Evolutionary conservation across 108 stramenopile genomes (phyloP).

Genomic region (Phaeodactylum tricornutum): DNA sequence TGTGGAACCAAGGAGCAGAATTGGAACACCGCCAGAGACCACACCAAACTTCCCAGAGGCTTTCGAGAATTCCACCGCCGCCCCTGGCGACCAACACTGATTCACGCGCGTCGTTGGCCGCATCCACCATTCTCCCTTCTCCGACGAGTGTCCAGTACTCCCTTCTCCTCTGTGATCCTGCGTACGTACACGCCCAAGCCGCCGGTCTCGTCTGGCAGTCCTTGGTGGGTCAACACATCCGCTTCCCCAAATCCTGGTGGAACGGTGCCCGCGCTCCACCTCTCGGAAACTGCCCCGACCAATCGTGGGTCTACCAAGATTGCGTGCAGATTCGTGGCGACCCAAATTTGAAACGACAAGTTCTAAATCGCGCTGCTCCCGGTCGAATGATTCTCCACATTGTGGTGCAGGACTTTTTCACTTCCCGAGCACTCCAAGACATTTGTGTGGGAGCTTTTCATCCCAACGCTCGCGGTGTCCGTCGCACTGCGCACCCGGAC

Average conservation of each 20-base stretch:
- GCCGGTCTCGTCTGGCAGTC: constrained; percentile 70
- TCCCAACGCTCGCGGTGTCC: constrained; percentile 65
- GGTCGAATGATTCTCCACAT: constrained; percentile 66
- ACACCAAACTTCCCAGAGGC: too few species aligned
- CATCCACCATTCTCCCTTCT: too few species aligned
- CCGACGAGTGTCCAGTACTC: not conserved
- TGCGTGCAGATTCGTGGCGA: constrained; percentile 57
- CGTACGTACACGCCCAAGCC: constrained; percentile 39
- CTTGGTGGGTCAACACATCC: constrained; percentile 65
- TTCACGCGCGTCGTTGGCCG: too few species aligned
- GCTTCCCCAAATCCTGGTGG: constrained; percentile 62
- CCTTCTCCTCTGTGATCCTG: constrained; percentile 15
- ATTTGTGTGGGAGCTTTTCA: constrained; percentile 69
- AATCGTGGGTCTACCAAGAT: not conserved
- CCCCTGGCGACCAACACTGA: too few species aligned
- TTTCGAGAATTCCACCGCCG: too few species aligned
- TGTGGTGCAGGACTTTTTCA: constrained; percentile 42
- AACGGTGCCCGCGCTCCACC: constrained; percentile 24
- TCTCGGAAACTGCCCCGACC: not conserved
- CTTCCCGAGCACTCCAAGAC: constrained; percentile 32
- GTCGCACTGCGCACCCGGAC: constrained; percentile 21
- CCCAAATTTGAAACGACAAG: constrained; percentile 35
- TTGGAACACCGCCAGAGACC: too few species aligned
- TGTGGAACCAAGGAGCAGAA: too few species aligned
- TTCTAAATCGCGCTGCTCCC: constrained; percentile 33